A percentile compares a stretch with the other conserved stretches of the same genome.
Evolutionary conservation across 768 basidiomycete genomes (phyloP).

Genomic region (Naematelia encephala): DNA sequence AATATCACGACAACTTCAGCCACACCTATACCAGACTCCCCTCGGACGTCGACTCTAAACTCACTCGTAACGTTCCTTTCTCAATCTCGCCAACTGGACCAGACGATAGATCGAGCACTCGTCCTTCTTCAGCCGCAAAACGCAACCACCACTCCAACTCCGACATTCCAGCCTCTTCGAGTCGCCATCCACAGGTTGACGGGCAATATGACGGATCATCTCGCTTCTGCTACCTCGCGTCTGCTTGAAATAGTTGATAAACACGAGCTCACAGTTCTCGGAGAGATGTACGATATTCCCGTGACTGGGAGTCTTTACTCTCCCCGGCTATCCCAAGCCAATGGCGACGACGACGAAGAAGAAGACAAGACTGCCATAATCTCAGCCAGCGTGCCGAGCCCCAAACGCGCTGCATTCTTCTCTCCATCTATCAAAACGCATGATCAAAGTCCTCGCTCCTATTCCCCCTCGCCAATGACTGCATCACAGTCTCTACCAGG

Average conservation of each 20-base stretch:
- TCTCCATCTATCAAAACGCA: neutral
- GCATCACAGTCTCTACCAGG: neutral
- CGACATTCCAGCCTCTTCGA: constrained; percentile 23
- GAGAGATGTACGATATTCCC: constrained; percentile 46
- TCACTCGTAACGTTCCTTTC: constrained; percentile 16
- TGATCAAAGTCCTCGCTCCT: no score
- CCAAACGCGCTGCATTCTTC: neutral
- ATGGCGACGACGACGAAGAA: neutral
- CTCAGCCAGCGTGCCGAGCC: constrained; percentile 12
- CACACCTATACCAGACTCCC: no score
- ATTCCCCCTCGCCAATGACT: neutral
- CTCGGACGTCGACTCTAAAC: neutral
- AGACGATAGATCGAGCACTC: constrained; percentile 18
- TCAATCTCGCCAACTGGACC: constrained; percentile 20
- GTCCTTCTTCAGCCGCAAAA: constrained; percentile 13
- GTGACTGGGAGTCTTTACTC: constrained; percentile 13
- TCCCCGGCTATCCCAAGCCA: neutral
- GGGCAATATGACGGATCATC: constrained; percentile 29
- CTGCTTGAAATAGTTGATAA: constrained; percentile 26
- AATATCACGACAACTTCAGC: no score
- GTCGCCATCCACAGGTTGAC: constrained; percentile 27
- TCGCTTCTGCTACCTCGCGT: constrained; percentile 31
- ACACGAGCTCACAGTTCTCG: constrained; percentile 29
- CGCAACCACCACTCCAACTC: constrained; percentile 5
- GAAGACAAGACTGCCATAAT: neutral